Evolutionary conservation across 257 asterid genomes (phyloP), one percentile per base, ranked within the genome.

Genomic region (Ilex asprella): DNA sequence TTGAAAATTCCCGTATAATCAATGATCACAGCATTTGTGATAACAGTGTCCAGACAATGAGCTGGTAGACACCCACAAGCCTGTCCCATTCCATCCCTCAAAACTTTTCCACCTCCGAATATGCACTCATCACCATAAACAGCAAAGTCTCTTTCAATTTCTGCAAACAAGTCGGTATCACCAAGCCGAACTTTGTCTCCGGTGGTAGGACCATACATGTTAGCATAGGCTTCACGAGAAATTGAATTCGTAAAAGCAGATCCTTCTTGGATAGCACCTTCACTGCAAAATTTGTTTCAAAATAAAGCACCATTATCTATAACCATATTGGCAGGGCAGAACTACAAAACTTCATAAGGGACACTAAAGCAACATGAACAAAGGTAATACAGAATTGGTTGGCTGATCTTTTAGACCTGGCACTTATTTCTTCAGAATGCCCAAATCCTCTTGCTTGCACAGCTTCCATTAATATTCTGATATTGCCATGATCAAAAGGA

Each of bases 21-120:
- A 73, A 92, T 78, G 31, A 92, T 72, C 60, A 89, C 82, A 67
- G 96, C 97, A 74, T 92, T 92, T 67, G 97, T 92, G 67, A 92
- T 92, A 59, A 92, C 96, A 55, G 97, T 85, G 69, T 89, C 97
- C 83, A 92, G 76, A 73, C 86, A 85, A 66, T 67, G 75, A 63
- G 32, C 43, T 43, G 86, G 67, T 50, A 65, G 50, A 79, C 80
- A 83, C 72, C 95, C 97, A 79, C 83, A 77, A 16, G 89, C 90
- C 70, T 92, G 97, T 39, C 99, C 99, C 96, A 82, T 85, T 76
- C 99, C 97, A 59, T 92, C 95, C 53, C 99, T 81, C 59, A 92
- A 63, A 67, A 86, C 96, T 70, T 92, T 89, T 73, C 99, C 97
- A 70, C 99, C 99, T 39, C 99, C 99, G 72, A 92, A 92, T 61